A percentile compares a stretch with the other conserved stretches of the same genome.
phyloP scores from a whole-genome alignment of 768 basidiomycete genomes.

The Megacollybia marginata region DNA sequence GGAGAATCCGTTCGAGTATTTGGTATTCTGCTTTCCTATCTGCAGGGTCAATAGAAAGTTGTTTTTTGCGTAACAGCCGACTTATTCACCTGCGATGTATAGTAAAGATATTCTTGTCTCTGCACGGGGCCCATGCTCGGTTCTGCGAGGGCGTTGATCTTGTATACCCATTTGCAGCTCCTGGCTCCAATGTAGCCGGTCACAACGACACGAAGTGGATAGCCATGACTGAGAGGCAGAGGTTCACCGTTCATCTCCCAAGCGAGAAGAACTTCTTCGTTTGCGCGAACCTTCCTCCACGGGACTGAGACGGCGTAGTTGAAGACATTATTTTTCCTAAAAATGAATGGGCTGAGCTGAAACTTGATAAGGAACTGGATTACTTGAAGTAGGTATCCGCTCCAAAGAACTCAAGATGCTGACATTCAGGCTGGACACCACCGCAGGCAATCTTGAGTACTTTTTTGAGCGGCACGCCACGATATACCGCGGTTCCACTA shows the following conservation, averaged over 20 bases:
- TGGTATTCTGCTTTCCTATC: conserved; percentile 46
- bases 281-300: conserved; percentile 37
- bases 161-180: conserved; percentile 46
- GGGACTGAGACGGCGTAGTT: conserved; percentile 42
- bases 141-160: conserved; percentile 41
- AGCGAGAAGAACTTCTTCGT: conserved; percentile 43
- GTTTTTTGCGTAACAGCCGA: background rate
- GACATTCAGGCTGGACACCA: conserved; percentile 36
- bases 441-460: conserved; percentile 46
- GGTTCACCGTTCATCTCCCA: conserved; percentile 47
- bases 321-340: conserved; percentile 26
- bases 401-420: conserved; percentile 49
- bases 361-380: conserved; percentile 3
- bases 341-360: background rate
- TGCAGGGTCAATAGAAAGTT: conserved; percentile 8
- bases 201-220: conserved; percentile 42
- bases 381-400: conserved; percentile 54
- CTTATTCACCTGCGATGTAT: conserved; percentile 32
- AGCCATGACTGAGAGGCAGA: conserved; percentile 44
- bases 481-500: conserved; percentile 45
- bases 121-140: conserved; percentile 47
- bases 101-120: conserved; percentile 46
- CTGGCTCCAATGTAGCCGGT: conserved; percentile 49
- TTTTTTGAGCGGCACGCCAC: conserved; percentile 47
- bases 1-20: conserved; percentile 47